These are phyloP conservation scores for Crepidotus variabilis DNA, from an alignment of 768 basidiomycete species.

Conservation along the genomic window DNA sequence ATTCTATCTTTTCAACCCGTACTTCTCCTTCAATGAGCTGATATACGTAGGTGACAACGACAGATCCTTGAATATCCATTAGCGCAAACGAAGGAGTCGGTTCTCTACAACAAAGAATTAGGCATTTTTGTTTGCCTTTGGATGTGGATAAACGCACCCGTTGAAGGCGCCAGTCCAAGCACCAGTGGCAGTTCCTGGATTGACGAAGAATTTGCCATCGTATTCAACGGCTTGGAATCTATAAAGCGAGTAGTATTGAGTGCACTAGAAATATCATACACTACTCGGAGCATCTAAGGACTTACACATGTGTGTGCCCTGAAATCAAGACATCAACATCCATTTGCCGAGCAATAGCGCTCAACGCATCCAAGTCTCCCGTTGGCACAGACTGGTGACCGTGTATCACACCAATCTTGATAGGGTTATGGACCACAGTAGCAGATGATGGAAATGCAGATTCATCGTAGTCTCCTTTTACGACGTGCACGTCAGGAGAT, in stretches of 20 bases:
- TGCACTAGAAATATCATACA: no score
- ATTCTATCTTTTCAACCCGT: conserved; percentile 88
- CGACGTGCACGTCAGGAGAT: conserved; percentile 89
- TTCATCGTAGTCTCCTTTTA: conserved; percentile 95
- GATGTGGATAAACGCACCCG: conserved; percentile 39
- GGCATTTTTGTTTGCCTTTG: background rate
- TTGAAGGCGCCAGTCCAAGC: conserved; percentile 82
- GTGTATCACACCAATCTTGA: conserved; percentile 90
- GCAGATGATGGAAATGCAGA: conserved; percentile 75
- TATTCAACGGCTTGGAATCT: conserved; percentile 92
- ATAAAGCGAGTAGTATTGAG: background rate
- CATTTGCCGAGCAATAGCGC: conserved; percentile 88
- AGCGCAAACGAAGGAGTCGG: conserved; percentile 93
- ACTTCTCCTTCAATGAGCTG: conserved; percentile 93
- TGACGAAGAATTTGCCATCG: conserved; percentile 90
- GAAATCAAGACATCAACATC: conserved; percentile 95
- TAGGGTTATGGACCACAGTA: conserved; percentile 77
- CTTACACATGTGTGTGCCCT: conserved; percentile 93
- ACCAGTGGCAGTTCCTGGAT: conserved; percentile 91
- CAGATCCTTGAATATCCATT: conserved; percentile 96
- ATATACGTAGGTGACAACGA: conserved; percentile 96
- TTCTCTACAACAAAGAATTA: conserved; percentile 10
- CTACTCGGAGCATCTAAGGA: conserved; percentile 5
- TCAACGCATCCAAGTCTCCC: conserved; percentile 89
- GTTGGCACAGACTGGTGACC: conserved; percentile 93